phyloP scores from a whole-genome alignment of 2,329 filamentous ascomycete species.

The Celoporthe dispersa region DNA sequence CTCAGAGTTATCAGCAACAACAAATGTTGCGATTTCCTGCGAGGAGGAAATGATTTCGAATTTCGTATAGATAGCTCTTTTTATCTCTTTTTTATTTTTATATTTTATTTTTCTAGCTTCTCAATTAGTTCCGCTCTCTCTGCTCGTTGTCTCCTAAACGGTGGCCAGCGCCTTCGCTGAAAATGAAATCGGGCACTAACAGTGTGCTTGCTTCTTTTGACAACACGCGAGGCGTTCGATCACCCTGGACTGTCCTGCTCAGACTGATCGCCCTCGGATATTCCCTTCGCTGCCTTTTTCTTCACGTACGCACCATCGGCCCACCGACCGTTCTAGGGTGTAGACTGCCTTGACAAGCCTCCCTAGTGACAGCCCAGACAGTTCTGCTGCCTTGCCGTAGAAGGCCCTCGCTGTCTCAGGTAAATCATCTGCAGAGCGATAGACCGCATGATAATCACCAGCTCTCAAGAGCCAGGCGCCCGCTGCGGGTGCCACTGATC shows the following conservation, averaged over 20 bases:
- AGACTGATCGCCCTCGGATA: conserved; percentile 13
- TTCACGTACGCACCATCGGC: conserved; percentile 39
- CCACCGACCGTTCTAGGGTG: conserved; percentile 43
- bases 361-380: conserved; percentile 41
- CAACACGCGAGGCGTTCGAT: background rate
- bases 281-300: conserved; percentile 28
- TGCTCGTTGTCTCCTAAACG: background rate
- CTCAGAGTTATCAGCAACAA: background rate
- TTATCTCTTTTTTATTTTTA: no score
- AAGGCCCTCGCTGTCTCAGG: conserved; percentile 46
- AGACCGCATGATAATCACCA: conserved; percentile 42
- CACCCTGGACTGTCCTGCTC: conserved; percentile 11
- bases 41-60: background rate
- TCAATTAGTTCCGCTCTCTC: background rate
- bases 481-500: conserved; percentile 29
- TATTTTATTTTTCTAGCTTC: background rate
- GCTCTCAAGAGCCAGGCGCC: conserved; percentile 34
- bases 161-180: background rate
- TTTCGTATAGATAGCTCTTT: no score
- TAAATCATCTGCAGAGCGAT: conserved; percentile 47
- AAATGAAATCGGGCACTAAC: background rate
- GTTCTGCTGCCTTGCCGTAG: conserved; percentile 47
- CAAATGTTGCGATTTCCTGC: background rate
- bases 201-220: background rate
- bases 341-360: conserved; percentile 43